Evolutionary conservation across 768 basidiomycete genomes (phyloP).

Genomic region (Tricholoma saponaceum): DNA sequence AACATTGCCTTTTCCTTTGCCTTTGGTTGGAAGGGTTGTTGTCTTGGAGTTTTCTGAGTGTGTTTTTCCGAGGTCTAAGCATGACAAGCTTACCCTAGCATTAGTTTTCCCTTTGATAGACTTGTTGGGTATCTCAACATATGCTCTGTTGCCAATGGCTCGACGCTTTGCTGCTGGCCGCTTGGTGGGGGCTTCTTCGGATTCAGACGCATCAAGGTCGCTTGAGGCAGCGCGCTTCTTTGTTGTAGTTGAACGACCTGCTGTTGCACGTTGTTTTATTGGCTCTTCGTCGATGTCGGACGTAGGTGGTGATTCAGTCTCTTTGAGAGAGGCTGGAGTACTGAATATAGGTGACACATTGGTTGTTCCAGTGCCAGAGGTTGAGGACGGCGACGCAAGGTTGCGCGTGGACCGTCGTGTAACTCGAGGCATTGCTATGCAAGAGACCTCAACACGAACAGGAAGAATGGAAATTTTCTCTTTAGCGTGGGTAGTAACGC

Average conservation of each 20-base stretch:
- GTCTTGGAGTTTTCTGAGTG: constrained; percentile 4
- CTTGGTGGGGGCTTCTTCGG: constrained; percentile 21
- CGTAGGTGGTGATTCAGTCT: constrained; percentile 49
- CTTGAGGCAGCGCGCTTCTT: constrained; percentile 23
- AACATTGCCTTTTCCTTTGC: constrained; percentile 35
- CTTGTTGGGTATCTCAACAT: constrained; percentile 28
- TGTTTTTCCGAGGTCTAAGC: neutral
- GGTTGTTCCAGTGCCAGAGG: constrained; percentile 39
- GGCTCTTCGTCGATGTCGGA: constrained; percentile 34
- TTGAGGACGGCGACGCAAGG: constrained; percentile 26
- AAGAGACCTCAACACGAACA: constrained; percentile 4
- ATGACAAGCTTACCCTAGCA: constrained; percentile 17
- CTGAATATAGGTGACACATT: constrained; percentile 51
- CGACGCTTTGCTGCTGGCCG: constrained; percentile 31
- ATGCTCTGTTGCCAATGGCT: constrained; percentile 26
- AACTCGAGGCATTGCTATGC: constrained; percentile 26
- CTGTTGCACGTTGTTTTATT: constrained; percentile 13
- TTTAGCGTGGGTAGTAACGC: neutral
- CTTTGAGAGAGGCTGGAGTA: constrained; percentile 36
- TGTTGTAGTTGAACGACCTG: constrained; percentile 8
- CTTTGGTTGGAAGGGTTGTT: constrained; percentile 7
- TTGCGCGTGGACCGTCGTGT: constrained; percentile 30
- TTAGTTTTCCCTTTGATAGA: constrained; percentile 16
- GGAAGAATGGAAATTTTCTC: constrained; percentile 21
- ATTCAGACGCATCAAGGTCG: constrained; percentile 18